phyloP scores from a whole-genome alignment of 1,139 yeast genomes.

The Scheffersomyces stambukii region DNA sequence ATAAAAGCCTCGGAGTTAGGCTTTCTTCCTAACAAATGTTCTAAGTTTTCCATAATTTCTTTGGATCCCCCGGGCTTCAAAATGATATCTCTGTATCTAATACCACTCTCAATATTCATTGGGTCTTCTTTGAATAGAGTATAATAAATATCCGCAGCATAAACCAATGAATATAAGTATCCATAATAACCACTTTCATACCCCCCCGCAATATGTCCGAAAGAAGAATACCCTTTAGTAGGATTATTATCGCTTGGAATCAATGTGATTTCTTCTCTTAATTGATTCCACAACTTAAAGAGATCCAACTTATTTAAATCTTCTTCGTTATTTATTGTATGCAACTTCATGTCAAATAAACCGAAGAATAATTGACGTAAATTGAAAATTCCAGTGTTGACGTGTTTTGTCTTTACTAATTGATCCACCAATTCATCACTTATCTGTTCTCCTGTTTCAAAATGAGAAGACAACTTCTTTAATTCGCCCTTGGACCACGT shows the following conservation, averaged over 20 bases:
- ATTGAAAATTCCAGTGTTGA: constrained; percentile 66
- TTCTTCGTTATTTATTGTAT: constrained; percentile 43
- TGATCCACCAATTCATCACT: constrained; percentile 57
- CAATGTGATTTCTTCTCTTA: constrained; percentile 56
- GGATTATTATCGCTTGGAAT: constrained; percentile 50
- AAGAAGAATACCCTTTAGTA: constrained; percentile 68
- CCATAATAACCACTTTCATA: constrained; percentile 88
- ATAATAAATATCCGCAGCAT: constrained; percentile 79
- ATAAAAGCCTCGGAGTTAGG: constrained; percentile 72
- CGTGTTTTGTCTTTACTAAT: constrained; percentile 64
- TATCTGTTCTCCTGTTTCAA: constrained; percentile 55
- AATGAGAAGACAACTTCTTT: constrained; percentile 60
- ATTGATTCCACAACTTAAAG: constrained; percentile 55
- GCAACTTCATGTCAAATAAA: constrained; percentile 69
- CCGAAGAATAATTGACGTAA: constrained; percentile 78
- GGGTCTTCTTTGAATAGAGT: constrained; percentile 68
- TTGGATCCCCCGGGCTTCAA: constrained; percentile 69
- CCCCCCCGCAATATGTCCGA: constrained; percentile 82
- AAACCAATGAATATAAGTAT: constrained; percentile 79
- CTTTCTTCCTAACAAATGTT: constrained; percentile 68
- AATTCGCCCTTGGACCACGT: constrained; percentile 71
- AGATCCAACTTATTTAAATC: constrained; percentile 44
- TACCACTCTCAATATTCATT: constrained; percentile 57
- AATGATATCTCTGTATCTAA: constrained; percentile 64
- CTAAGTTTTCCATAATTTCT: constrained; percentile 62